A percentile compares a stretch with the other conserved stretches of the same genome.
Conservation (phyloP, 805 yeast species). For the Tetrapisispora pingtungensis region DNA sequence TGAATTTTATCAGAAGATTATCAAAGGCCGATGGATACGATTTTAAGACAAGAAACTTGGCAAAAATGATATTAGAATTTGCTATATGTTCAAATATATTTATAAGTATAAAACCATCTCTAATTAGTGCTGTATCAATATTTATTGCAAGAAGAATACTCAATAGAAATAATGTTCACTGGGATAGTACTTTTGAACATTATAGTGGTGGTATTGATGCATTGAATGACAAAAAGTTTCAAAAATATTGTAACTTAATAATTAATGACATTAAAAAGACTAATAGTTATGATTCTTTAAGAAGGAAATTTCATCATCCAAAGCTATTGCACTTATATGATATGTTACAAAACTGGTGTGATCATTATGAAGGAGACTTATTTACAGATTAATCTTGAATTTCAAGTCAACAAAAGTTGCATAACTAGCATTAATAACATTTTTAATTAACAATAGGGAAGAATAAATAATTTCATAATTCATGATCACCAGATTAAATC, state of each 20-base stretch:
- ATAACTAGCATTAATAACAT: too few relatives aligned
- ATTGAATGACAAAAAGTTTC: constrained; percentile 11
- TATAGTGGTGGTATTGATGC: constrained; percentile 22
- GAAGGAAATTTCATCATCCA: constrained; percentile 17
- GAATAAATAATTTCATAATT: too few relatives aligned
- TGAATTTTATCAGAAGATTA: constrained; percentile 78
- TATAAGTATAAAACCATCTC: constrained; percentile 65
- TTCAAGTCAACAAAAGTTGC: neutral
- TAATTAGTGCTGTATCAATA: constrained; percentile 84
- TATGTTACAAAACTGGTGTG: constrained; percentile 6
- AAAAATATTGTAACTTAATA: constrained; percentile 13
- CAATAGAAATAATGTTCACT: constrained; percentile 8
- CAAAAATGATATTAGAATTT: constrained; percentile 74
- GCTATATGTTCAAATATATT: constrained; percentile 68
- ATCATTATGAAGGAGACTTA: constrained; percentile 2
- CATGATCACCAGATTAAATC: neutral
- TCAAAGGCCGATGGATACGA: constrained; percentile 87
- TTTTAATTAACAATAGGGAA: neutral
- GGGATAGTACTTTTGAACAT: constrained; percentile 19
- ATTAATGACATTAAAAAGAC: constrained; percentile 25
- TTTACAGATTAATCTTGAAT: neutral
- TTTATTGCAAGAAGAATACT: constrained; percentile 49
- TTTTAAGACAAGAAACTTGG: constrained; percentile 72
- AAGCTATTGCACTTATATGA: constrained; percentile 13
- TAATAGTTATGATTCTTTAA: constrained; percentile 22